Conservation (phyloP, 257 asterid genomes). For the Eucommia ulmoides region DNA sequence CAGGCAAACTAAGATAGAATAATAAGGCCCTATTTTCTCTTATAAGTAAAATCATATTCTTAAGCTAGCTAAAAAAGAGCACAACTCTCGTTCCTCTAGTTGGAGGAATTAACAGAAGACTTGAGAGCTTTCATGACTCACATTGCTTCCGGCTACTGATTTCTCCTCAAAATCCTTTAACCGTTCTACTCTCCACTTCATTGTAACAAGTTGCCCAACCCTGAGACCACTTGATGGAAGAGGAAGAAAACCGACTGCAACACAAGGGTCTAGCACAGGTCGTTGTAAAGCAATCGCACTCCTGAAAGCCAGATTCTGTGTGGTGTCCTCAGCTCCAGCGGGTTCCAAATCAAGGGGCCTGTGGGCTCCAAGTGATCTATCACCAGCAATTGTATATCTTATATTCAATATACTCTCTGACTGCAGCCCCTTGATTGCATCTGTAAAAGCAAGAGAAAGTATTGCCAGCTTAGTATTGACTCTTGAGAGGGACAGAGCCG, state of each 20-base stretch:
- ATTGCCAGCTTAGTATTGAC: too few relatives aligned
- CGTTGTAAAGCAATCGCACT: slow-evolving; percentile 67
- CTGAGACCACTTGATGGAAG: slow-evolving; percentile 81
- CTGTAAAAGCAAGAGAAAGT: too few relatives aligned
- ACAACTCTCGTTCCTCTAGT: slow-evolving; percentile 63
- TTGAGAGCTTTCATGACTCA: slow-evolving; percentile 24
- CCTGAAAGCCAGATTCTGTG: slow-evolving; percentile 52
- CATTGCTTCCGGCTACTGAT: slow-evolving; percentile 33
- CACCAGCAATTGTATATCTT: slow-evolving; percentile 60
- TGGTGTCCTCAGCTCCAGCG: slow-evolving; percentile 27
- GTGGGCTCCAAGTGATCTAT: slow-evolving; percentile 78
- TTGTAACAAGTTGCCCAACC: slow-evolving; percentile 90
- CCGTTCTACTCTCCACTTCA: slow-evolving; percentile 96
- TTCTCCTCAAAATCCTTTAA: slow-evolving; percentile 42
- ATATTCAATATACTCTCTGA: slow-evolving; percentile 62
- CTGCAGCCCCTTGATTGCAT: slow-evolving; percentile 29
- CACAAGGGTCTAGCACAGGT: slow-evolving; percentile 90
- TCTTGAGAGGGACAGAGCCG: too few relatives aligned
- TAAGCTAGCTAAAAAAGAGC: too few relatives aligned
- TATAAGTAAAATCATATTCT: too few relatives aligned
- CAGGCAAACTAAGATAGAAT: too few relatives aligned
- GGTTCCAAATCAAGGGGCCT: slow-evolving; percentile 40
- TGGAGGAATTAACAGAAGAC: slow-evolving; percentile 27
- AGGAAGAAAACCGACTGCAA: slow-evolving; percentile 96
- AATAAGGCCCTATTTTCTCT: too few relatives aligned